Evolutionary conservation across 2,329 filamentous ascomycete species (phyloP), one percentile per base, ranked within the genome.

Genomic region (Fusarium scirpi): DNA sequence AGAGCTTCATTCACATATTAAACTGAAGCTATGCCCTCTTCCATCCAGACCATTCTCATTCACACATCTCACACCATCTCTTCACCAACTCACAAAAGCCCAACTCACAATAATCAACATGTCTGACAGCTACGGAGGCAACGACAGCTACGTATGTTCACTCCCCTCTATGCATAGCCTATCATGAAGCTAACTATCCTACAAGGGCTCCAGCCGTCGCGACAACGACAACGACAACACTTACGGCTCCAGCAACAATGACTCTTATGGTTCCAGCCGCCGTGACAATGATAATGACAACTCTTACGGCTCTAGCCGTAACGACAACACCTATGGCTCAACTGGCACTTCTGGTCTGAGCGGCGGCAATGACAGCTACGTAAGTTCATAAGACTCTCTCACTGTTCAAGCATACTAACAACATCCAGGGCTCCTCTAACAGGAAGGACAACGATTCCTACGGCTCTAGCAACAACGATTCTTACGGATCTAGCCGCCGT

Each of bases 61-160:
- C 56, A 58, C 49, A 32, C 54, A 53, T 54, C 43, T 58, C 12
- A n/a, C 25, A 61, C 43, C 30, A 63, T 49, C 54, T 45, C 22
- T 25, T 55, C 34, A 41, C 10, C 38, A 30, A 15, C 34, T 58
- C 45, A 38, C 24, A 27, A 58, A 53, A 24, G n/a, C n/a, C n/a
- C n/a, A 55, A 40, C 16, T 18, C 16, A n/a, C 52, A 55, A 64
- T 45, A 34, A 49, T 69, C 72, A 81, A 34, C 58, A 84, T 86
- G 84, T 86, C 84, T 81, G 85, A 82, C 81, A 78, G 80, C 75
- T 80, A 83, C 80, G 78, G 79, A 71, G 78, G 77, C 62, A 69
- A 74, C 76, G 77, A 77, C 65, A 72, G 76, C 64, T 73, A 69
- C 67, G 74, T 76, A 67, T 41, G 76, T 52, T 52, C 67, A 29